Evolutionary conservation across 495 filamentous ascomycete genomes (phyloP).

Genomic region (Daldinia concentrica): DNA sequence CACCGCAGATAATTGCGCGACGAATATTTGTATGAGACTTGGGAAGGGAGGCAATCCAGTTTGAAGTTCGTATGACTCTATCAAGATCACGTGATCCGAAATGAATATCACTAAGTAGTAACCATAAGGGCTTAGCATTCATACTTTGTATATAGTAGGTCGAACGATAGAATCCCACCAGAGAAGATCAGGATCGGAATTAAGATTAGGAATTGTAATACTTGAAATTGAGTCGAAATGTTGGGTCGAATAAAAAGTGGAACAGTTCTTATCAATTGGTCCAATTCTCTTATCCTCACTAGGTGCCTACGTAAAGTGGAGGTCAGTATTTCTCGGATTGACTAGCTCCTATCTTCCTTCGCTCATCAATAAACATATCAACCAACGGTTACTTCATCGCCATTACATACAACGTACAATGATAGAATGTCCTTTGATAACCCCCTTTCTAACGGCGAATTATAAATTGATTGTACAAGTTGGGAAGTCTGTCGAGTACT

Average conservation of each 20-base stretch:
- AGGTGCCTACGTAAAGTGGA: neutral
- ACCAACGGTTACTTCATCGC: no score
- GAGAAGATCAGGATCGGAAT: no score
- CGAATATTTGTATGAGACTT: constrained; percentile 31
- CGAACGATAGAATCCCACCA: no score
- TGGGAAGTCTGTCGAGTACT: no score
- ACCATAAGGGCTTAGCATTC: constrained; percentile 35
- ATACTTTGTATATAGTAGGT: neutral
- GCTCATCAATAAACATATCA: no score
- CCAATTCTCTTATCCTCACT: neutral
- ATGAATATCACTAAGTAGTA: constrained; percentile 49
- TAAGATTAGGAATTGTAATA: neutral
- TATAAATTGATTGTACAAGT: no score
- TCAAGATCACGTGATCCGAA: constrained; percentile 46
- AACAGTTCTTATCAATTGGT: neutral
- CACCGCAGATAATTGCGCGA: constrained; percentile 48
- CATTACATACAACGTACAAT: no score
- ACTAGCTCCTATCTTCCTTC: no score
- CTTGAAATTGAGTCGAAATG: neutral
- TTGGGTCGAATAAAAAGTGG: neutral
- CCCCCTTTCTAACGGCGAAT: no score
- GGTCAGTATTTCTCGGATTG: neutral
- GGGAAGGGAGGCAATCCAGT: constrained; percentile 44
- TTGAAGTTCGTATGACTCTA: constrained; percentile 39
- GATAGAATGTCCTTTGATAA: no score